Evolutionary conservation across 805 yeast genomes (phyloP).

Genomic region (Phaffomyces antillensis): DNA sequence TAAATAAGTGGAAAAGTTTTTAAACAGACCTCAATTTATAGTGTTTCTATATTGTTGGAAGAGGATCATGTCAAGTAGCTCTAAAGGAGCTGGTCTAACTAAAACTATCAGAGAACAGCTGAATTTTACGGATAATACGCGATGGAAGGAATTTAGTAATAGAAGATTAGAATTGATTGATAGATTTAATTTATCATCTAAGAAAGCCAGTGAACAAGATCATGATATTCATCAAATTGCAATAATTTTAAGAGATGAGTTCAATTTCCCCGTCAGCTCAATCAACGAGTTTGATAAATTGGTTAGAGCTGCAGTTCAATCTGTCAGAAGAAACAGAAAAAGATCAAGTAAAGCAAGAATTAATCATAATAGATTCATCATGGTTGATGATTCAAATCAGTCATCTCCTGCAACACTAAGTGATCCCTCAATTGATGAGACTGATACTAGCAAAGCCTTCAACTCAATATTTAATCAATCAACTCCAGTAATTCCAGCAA

Average conservation of each 20-base stretch:
- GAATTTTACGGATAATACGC: constrained; percentile 70
- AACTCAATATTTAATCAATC: not conserved
- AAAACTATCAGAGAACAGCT: constrained; percentile 41
- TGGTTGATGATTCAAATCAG: constrained; percentile 10
- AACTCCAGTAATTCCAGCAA: constrained; percentile 1
- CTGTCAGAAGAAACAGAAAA: constrained; percentile 82
- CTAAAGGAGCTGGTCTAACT: constrained; percentile 31
- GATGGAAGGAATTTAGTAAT: constrained; percentile 89
- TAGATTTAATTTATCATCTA: constrained; percentile 47
- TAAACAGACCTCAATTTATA: too few species aligned
- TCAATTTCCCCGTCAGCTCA: constrained; percentile 53
- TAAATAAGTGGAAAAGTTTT: too few species aligned
- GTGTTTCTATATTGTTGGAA: too few species aligned
- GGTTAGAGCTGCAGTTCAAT: constrained; percentile 90
- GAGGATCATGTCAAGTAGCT: not conserved
- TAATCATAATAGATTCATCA: constrained; percentile 16
- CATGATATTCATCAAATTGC: constrained; percentile 75
- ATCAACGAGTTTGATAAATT: constrained; percentile 77
- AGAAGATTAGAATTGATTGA: constrained; percentile 86
- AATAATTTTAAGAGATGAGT: constrained; percentile 66
- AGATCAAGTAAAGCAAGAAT: constrained; percentile 34
- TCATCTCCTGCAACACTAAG: not conserved
- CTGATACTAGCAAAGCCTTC: too few species aligned
- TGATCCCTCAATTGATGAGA: not conserved
- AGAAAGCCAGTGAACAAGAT: constrained; percentile 92